These are phyloP conservation scores for Mycena albidolilacea DNA, from an alignment of 768 basidiomycete genomes.

Conservation along the genomic window DNA sequence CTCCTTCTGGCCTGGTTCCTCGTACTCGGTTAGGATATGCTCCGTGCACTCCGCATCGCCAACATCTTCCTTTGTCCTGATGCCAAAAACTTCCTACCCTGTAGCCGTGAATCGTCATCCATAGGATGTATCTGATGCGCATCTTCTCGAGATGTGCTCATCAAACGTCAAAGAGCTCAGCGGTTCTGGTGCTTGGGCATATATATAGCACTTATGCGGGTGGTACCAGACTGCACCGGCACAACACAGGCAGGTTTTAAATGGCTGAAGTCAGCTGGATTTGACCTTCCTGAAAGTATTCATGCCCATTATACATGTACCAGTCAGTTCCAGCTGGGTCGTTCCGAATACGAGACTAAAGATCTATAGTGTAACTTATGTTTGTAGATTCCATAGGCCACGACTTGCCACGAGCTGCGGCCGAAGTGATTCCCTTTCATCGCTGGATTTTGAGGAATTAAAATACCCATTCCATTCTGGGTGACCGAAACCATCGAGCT, in stretches of 20 bases:
- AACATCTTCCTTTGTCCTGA: no score
- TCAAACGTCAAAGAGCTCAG: no score
- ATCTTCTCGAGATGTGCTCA: no score
- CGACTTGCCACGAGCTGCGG: background rate
- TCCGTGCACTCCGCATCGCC: no score
- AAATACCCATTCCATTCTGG: constrained; percentile 15
- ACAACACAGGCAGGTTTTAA: constrained; percentile 12
- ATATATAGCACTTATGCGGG: no score
- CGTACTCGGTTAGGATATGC: no score
- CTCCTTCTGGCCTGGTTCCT: no score
- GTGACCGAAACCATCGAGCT: constrained; percentile 25
- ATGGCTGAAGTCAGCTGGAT: constrained; percentile 30
- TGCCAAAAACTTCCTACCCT: no score
- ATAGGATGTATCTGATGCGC: no score
- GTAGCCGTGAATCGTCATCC: no score
- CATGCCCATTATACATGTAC: constrained; percentile 16
- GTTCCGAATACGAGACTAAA: background rate
- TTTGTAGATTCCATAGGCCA: constrained; percentile 1
- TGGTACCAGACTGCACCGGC: background rate
- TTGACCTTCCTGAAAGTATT: background rate
- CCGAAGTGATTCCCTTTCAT: constrained; percentile 30
- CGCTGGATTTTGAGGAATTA: constrained; percentile 6
- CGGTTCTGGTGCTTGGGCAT: no score
- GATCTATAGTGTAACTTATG: constrained; percentile 16
- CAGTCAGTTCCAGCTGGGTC: constrained; percentile 1